A percentile compares a stretch with the other conserved stretches of the same genome.
phyloP scores from a whole-genome alignment of 192 early-diverging fungal genomes.

The Backusella sp. region DNA sequence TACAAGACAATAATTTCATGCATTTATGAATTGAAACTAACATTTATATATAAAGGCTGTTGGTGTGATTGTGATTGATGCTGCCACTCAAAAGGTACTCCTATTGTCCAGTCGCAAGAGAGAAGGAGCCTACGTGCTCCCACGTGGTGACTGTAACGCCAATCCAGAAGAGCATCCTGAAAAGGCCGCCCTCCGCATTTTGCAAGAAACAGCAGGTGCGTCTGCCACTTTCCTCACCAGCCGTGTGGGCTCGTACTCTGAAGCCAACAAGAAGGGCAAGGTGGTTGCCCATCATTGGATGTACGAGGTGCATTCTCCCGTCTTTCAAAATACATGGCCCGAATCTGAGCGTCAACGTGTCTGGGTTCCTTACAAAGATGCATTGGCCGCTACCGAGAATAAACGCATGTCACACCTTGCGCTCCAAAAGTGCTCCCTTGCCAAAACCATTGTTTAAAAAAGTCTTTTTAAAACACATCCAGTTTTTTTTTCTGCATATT shows the following conservation, averaged over 20 bases:
- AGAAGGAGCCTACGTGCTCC: constrained; percentile 28
- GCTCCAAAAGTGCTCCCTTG: constrained; percentile 19
- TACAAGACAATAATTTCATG: background rate
- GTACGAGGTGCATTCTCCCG: constrained; percentile 26
- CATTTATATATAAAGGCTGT: constrained; percentile 14
- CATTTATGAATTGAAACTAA: background rate
- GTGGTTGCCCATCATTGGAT: constrained; percentile 33
- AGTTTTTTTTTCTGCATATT: background rate
- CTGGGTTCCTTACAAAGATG: constrained; percentile 22
- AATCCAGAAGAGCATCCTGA: constrained; percentile 27
- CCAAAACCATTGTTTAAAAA: background rate
- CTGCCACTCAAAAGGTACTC: constrained; percentile 14
- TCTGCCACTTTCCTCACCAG: background rate
- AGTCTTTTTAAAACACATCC: background rate
- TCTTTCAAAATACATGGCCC: constrained; percentile 12
- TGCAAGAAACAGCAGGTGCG: constrained; percentile 23
- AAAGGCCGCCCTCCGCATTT: constrained; percentile 25
- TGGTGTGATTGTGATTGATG: constrained; percentile 28
- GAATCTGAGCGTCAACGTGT: constrained; percentile 16
- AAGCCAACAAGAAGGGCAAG: constrained; percentile 34
- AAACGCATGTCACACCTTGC: constrained; percentile 21
- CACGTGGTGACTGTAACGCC: constrained; percentile 22
- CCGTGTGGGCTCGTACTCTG: constrained; percentile 27
- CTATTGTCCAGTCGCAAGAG: constrained; percentile 27
- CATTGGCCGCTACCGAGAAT: background rate